Conservation (phyloP, 1,139 yeast species). For the Candida tunisiensis region DNA sequence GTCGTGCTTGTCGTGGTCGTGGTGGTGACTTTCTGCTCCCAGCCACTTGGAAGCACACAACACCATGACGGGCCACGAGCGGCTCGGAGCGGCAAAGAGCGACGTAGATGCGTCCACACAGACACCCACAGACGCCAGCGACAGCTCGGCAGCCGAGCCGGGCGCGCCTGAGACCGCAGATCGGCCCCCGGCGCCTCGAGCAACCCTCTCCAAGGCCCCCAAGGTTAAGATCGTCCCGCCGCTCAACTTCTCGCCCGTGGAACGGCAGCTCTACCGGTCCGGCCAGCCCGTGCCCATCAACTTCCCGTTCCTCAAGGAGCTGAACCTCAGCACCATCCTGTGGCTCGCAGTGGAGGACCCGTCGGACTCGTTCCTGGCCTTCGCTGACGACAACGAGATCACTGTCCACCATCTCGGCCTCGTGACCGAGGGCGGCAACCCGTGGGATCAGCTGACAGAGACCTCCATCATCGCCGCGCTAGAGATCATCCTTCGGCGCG, state of each 20-base stretch:
- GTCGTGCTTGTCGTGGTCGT: too few species aligned
- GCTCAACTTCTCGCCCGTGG: constrained; percentile 87
- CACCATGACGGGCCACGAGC: too few species aligned
- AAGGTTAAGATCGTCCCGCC: constrained; percentile 98
- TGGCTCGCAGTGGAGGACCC: constrained; percentile 98
- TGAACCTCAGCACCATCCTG: constrained; percentile 61
- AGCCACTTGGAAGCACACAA: too few species aligned
- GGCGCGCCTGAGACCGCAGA: neutral
- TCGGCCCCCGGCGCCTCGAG: neutral
- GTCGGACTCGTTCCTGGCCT: constrained; percentile 68
- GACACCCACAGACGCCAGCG: too few species aligned
- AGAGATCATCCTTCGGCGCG: constrained; percentile 50
- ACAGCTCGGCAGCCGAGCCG: neutral
- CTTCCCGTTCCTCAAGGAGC: constrained; percentile 63
- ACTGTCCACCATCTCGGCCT: constrained; percentile 39
- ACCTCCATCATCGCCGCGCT: constrained; percentile 64
- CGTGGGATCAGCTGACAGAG: constrained; percentile 96
- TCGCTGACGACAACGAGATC: constrained; percentile 57
- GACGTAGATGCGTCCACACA: too few species aligned
- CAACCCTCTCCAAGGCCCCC: too few species aligned
- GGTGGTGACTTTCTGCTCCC: too few species aligned
- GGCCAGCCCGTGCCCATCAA: constrained; percentile 97
- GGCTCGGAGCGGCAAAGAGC: too few species aligned
- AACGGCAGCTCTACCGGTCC: constrained; percentile 64
- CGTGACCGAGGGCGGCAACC: constrained; percentile 56